Percentiles rank a stretch among this genome's conserved stretches.
phyloP scores from a whole-genome alignment of 2,329 filamentous ascomycete genomes.

The Passalora sequoiae region DNA sequence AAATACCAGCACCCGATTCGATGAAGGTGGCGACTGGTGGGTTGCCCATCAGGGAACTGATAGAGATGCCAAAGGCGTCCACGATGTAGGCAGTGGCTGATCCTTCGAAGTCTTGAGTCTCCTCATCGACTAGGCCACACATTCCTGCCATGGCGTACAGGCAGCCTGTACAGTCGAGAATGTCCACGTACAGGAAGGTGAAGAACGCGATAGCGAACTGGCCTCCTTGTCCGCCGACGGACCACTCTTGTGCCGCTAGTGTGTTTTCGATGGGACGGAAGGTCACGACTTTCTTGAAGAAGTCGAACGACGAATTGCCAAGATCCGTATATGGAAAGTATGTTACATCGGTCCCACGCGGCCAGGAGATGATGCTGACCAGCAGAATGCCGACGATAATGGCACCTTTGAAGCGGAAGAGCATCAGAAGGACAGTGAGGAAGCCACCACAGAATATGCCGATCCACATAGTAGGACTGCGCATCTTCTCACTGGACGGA shows the following conservation, averaged over 20 bases:
- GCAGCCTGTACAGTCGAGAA: slow-evolving; percentile 80
- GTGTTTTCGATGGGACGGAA: slow-evolving; percentile 72
- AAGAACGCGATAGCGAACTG: slow-evolving; percentile 80
- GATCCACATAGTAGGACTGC: slow-evolving; percentile 77
- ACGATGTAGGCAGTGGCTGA: slow-evolving; percentile 78
- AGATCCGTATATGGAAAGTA: slow-evolving; percentile 70
- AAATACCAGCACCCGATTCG: slow-evolving; percentile 81
- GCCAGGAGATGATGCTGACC: slow-evolving; percentile 86
- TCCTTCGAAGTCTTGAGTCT: slow-evolving; percentile 81
- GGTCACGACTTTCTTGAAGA: slow-evolving; percentile 81
- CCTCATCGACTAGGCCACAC: slow-evolving; percentile 71
- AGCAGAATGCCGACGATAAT: slow-evolving; percentile 78
- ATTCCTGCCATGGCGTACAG: slow-evolving; percentile 87
- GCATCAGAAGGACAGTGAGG: slow-evolving; percentile 72
- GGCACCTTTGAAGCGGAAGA: slow-evolving; percentile 81
- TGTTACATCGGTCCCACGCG: slow-evolving; percentile 67
- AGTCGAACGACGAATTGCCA: slow-evolving; percentile 69
- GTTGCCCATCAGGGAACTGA: slow-evolving; percentile 70
- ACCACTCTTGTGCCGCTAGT: slow-evolving; percentile 69
- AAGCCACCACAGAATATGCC: slow-evolving; percentile 83
- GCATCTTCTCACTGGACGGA: slow-evolving; percentile 65
- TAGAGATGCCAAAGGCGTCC: slow-evolving; percentile 74
- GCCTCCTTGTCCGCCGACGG: slow-evolving; percentile 61
- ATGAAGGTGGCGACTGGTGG: slow-evolving; percentile 83
- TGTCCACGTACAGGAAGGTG: slow-evolving; percentile 87